These are phyloP conservation scores for Abelmoschus esculentus DNA, from an alignment of 345 rosid genomes.

Conservation along the genomic window DNA sequence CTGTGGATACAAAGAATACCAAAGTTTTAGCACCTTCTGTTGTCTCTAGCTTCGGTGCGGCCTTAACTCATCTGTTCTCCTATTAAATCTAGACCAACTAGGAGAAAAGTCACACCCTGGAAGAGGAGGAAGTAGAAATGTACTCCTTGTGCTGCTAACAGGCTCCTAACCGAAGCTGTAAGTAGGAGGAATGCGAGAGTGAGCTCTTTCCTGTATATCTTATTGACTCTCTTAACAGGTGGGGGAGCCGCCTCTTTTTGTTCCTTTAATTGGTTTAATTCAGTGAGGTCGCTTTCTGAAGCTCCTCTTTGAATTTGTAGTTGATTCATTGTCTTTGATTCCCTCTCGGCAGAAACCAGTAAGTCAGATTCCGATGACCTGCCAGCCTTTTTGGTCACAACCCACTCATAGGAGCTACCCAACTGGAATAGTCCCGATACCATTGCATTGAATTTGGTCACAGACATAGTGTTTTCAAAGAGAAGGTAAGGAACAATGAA, in stretches of 20 bases:
- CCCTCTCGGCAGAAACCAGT: conserved; percentile 56
- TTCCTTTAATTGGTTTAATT: conserved; percentile 49
- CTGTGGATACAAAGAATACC: background rate
- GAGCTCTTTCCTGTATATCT: conserved; percentile 72
- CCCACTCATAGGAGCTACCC: conserved; percentile 88
- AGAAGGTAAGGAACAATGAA: conserved; percentile 81
- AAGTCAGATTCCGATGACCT: conserved; percentile 81
- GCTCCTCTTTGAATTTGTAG: conserved; percentile 47
- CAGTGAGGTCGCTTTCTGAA: conserved; percentile 64
- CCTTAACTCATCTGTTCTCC: conserved; percentile 76
- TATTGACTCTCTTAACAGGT: conserved; percentile 51
- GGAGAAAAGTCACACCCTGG: conserved; percentile 73
- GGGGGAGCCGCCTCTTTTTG: conserved; percentile 40
- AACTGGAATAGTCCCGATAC: conserved; percentile 71
- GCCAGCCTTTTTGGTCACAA: conserved; percentile 85
- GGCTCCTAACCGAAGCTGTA: conserved; percentile 70
- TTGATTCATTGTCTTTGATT: conserved; percentile 37
- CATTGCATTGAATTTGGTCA: conserved; percentile 87
- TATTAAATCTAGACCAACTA: conserved; percentile 73
- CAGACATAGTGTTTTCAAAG: conserved; percentile 86
- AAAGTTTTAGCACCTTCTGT: background rate
- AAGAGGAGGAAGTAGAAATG: conserved; percentile 82
- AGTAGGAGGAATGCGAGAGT: conserved; percentile 69
- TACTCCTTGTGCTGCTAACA: conserved; percentile 71
- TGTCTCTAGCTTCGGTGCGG: background rate